Evolutionary conservation across 768 basidiomycete species (phyloP).

Genomic region (Xerocomellus dryophilus): DNA sequence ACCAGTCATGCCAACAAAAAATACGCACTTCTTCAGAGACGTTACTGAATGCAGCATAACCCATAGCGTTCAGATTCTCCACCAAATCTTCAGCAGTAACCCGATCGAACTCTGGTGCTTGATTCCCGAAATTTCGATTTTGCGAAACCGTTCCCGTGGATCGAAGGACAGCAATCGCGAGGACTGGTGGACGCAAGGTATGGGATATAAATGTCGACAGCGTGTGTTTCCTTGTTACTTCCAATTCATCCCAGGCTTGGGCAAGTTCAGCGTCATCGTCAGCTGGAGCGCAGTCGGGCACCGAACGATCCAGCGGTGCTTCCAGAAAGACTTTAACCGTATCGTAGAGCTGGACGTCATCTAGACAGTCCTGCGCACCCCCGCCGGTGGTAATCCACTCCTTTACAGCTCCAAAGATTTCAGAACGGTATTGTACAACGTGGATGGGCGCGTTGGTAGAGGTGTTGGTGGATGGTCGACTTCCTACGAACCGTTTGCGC

Average conservation of each 20-base stretch:
- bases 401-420: slow-evolving; percentile 61
- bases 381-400: slow-evolving; percentile 74
- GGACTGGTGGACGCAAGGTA: slow-evolving; percentile 55
- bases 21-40: slow-evolving; percentile 68
- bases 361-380: slow-evolving; percentile 76
- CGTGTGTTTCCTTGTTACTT: slow-evolving; percentile 42
- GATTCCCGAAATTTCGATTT: slow-evolving; percentile 32
- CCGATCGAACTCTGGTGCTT: slow-evolving; percentile 63
- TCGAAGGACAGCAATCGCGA: slow-evolving; percentile 28
- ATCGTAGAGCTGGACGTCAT: slow-evolving; percentile 63
- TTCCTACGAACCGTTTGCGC: slow-evolving; percentile 65
- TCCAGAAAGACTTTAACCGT: slow-evolving; percentile 60
- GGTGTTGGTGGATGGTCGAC: slow-evolving; percentile 43
- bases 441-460: slow-evolving; percentile 43
- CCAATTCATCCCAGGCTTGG: slow-evolving; percentile 45
- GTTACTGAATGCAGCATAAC: slow-evolving; percentile 68
- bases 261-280: slow-evolving; percentile 43
- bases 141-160: slow-evolving; percentile 1
- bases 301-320: slow-evolving; percentile 48
- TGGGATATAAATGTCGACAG: slow-evolving; percentile 49
- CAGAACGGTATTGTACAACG: slow-evolving; percentile 51
- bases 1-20: background rate
- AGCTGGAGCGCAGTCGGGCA: slow-evolving; percentile 36
- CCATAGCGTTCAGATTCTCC: slow-evolving; percentile 77
- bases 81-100: slow-evolving; percentile 67